phyloP scores from a whole-genome alignment of 2,329 filamentous ascomycete genomes.

The Xylariaceae sp. region DNA sequence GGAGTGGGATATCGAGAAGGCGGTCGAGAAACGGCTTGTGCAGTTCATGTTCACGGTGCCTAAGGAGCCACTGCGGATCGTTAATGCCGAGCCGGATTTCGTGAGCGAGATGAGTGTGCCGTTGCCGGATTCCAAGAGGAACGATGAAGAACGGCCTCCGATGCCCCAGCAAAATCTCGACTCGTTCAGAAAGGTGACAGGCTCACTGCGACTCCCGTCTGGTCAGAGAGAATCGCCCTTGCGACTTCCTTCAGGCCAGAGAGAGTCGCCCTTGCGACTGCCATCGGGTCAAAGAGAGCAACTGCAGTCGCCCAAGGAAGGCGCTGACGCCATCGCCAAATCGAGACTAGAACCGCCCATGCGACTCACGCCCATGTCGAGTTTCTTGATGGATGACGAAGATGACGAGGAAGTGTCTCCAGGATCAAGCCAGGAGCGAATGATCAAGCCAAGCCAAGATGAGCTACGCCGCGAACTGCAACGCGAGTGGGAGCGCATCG shows the following conservation, averaged over 20 bases:
- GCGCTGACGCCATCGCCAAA: not conserved
- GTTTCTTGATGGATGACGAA: constrained; percentile 20
- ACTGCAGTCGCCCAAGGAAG: not conserved
- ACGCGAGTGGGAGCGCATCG: constrained; percentile 22
- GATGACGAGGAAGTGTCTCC: not conserved
- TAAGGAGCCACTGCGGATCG: constrained; percentile 78
- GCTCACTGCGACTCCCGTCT: too few species aligned
- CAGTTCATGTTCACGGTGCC: constrained; percentile 94
- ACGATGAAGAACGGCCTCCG: not conserved
- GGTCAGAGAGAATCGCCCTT: too few species aligned
- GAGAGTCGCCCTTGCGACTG: not conserved
- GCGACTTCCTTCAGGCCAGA: too few species aligned
- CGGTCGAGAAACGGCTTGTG: constrained; percentile 64
- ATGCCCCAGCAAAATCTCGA: not conserved
- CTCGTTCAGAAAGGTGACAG: too few species aligned
- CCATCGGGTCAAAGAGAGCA: not conserved
- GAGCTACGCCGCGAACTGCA: constrained; percentile 25
- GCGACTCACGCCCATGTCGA: constrained; percentile 8
- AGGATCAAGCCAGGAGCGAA: constrained; percentile 6
- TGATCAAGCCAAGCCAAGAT: constrained; percentile 12
- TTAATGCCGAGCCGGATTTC: constrained; percentile 65
- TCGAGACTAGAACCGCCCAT: not conserved
- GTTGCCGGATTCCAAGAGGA: constrained; percentile 36
- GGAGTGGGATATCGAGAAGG: constrained; percentile 63
- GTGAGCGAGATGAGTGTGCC: constrained; percentile 40